phyloP scores from a whole-genome alignment of 495 filamentous ascomycete genomes.

The Penicillium daleae region DNA sequence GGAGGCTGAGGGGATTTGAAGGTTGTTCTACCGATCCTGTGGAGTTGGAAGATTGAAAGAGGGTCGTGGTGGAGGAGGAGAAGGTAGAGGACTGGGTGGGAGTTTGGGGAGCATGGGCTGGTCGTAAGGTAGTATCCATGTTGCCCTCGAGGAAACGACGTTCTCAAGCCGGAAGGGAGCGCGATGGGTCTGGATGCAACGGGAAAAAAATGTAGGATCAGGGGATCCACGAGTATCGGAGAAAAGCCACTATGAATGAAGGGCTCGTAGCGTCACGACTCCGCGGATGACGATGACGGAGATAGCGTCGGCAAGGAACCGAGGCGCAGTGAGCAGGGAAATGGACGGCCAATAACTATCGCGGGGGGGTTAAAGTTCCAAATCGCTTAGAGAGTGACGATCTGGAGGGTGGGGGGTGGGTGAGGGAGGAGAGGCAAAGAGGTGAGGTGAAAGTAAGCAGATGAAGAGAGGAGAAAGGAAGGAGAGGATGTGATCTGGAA shows the following conservation, averaged over 20 bases:
- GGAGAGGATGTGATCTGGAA: neutral
- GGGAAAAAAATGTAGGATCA: slow-evolving; percentile 9
- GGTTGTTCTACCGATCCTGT: neutral
- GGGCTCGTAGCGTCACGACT: slow-evolving; percentile 9
- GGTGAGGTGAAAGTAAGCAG: slow-evolving; percentile 4
- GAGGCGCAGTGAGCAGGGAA: slow-evolving; percentile 3
- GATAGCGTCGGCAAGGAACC: slow-evolving; percentile 13
- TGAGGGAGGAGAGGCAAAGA: slow-evolving; percentile 1
- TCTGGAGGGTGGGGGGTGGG: slow-evolving; percentile 14
- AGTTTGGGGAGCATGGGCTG: slow-evolving; percentile 22
- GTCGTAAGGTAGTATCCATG: slow-evolving; percentile 29
- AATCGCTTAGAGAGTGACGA: slow-evolving; percentile 20
- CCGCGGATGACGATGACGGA: slow-evolving; percentile 20
- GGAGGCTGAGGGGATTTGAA: slow-evolving; percentile 16
- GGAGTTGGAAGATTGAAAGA: slow-evolving; percentile 12
- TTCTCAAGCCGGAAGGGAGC: slow-evolving; percentile 4
- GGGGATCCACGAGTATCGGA: slow-evolving; percentile 6
- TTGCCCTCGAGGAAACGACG: neutral
- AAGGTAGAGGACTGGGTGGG: slow-evolving; percentile 21
- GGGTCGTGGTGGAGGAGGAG: slow-evolving; percentile 17
- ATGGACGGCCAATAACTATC: neutral
- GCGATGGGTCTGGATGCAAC: slow-evolving; percentile 1
- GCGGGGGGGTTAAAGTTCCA: slow-evolving; percentile 7
- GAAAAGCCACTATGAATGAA: slow-evolving; percentile 17
- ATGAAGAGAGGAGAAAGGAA: neutral